Base-by-base conservation (phyloP, 2,329 filamentous ascomycete genomes). In the Chrysosporium queenslandicum region DNA sequence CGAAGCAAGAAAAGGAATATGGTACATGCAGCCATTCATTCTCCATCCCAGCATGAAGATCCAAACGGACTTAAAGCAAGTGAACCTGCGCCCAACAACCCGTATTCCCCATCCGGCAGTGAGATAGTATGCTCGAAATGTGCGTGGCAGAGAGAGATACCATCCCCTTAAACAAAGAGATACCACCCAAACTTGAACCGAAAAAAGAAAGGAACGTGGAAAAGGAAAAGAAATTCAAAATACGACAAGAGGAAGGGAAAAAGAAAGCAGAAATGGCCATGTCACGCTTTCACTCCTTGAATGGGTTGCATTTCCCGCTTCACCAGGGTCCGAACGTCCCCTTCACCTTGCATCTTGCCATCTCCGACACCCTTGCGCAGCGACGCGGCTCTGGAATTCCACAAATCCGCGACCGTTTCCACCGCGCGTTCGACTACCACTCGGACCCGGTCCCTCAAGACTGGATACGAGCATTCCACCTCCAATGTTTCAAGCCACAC, bases 401-500 rank as follows among this genome's bases (percentile, higher is more conserved):
- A 77, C 55, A 92, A 74, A 42, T 86, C 85, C 43, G 86, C 86
- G 12, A 90, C 87, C 23, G 89, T 86, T 73, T 96, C 90, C 2
- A 91, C 84, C 0, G 86, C 90, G 59, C 89, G 78, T 68, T 97
- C 91, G 9, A 96, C 86, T 7, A 98, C 88, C 1, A 87, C 88
- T 60, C 85, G 79, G 4, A 98, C 87, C 54, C 92, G 77, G 67
- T 94, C 91, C 43, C 82, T 82, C 63, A 95, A 79, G 16, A 87
- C 81, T 57, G 82, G 80, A 58, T 88, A 88, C 51, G 73, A 73
- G 66, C 88, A 94, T 69, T 97, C 92, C 3, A 98, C 86, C 60
- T 94, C 88, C 41, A 97, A 70, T 59, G 86, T 82, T 74, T 97
- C 92, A 36, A 98, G 73, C 90, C 91, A 97, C 5, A 98, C 84